These are phyloP conservation scores for Papilionanthe hybrid DNA, from an alignment of 116 monocot species.

Conservation along the genomic window DNA sequence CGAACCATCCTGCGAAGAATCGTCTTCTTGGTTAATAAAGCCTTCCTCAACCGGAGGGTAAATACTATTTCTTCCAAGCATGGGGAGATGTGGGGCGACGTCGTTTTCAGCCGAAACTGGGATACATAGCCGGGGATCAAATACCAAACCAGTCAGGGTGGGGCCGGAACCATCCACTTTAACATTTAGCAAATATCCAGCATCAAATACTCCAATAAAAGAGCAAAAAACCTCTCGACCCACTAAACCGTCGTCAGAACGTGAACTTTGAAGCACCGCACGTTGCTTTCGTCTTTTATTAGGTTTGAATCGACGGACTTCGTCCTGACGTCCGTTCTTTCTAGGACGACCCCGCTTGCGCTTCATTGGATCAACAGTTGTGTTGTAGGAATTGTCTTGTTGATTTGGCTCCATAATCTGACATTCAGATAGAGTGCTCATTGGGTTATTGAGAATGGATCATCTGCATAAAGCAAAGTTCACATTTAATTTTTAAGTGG, in stretches of 20 bases:
- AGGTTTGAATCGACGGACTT: conserved; percentile 17
- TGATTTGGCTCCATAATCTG: conserved; percentile 40
- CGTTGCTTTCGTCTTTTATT: conserved; percentile 5
- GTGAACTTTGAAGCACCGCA: conserved; percentile 5
- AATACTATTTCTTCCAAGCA: conserved; percentile 25
- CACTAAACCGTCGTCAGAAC: conserved; percentile 7
- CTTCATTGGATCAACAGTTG: conserved; percentile 21
- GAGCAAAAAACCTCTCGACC: conserved; percentile 49
- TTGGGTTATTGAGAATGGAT: background rate
- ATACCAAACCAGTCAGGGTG: conserved; percentile 56
- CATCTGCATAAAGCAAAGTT: background rate
- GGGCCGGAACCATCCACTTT: conserved; percentile 31
- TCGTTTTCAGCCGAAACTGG: conserved; percentile 57
- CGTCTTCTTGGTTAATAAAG: background rate
- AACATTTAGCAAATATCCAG: conserved; percentile 62
- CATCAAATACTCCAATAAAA: conserved; percentile 58
- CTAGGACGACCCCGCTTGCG: conserved; percentile 73
- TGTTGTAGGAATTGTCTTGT: conserved; percentile 16
- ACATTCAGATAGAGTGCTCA: background rate
- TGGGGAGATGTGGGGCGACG: conserved; percentile 49
- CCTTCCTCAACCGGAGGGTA: conserved; percentile 9
- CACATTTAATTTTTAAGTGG: background rate
- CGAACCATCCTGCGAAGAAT: background rate
- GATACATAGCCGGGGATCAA: conserved; percentile 39
- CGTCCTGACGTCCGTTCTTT: conserved; percentile 22